Base-by-base conservation (phyloP, 2,329 filamentous ascomycete genomes). In the Alternaria viburni region DNA sequence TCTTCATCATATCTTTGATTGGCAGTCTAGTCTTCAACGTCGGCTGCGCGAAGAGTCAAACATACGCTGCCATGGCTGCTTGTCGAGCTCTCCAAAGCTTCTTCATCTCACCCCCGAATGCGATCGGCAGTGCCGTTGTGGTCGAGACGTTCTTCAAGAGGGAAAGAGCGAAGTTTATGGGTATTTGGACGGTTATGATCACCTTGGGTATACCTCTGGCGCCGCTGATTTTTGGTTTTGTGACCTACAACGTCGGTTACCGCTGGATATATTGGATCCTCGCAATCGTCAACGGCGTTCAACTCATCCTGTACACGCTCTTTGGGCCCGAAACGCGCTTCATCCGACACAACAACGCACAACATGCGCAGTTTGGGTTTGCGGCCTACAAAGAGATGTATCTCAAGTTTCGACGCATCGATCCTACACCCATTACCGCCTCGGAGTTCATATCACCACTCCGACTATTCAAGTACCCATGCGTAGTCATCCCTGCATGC, bases 191-290 rank as follows among this genome's bases (percentile, higher is more conserved):
- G 1, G 67, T 81, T 26, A 79, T 86, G 73, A 74, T 86, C 13
- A 86, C 85, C 0, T 61, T 86, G 11, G 85, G 84, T 32, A 81
- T 84, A 25, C 83, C 83, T 2, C 68, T 77, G 12, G 80, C 79
- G 1, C 81, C 81, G 0, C 79, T 83, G 57, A 74, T 81, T 67
- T 76, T 79, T 41, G 81, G 81, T 4, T 82, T 82, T 59, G 86
- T 88, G 0, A 81, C 84, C 1, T 78, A 85, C 59, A 81, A 84
- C 10, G 83, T 85, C 13, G 83, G 84, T 0, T 89, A 86, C 59
- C 81, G 84, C 15, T 89, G 87, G 86, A 87, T 88, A 25, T 89
- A 86, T 73, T 88, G 84, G 82, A 82, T 85, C 21, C 76, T 88
- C 21, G 85, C 86, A 2, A 88, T 88, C 44, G 84, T 83, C 69